Evolutionary conservation across 1,284 basidiomycete genomes (phyloP).

Genomic region (Microbotryum saponariae): DNA sequence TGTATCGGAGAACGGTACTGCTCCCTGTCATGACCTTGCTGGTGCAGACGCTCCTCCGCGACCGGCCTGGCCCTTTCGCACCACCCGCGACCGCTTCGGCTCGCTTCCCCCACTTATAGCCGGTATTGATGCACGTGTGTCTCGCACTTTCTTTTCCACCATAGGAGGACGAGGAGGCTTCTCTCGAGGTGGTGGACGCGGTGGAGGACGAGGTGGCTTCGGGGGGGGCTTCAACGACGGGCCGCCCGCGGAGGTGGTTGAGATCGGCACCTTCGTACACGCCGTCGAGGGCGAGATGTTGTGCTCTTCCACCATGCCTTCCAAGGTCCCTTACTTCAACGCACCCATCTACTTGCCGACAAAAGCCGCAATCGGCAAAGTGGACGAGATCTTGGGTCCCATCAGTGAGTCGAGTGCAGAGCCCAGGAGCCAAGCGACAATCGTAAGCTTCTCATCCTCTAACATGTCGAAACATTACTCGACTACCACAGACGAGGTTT

Average conservation of each 20-base stretch:
- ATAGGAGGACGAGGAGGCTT: conserved; percentile 27
- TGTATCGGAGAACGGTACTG: neutral
- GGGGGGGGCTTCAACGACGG: conserved; percentile 37
- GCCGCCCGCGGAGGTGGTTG: conserved; percentile 40
- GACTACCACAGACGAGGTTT: conserved; percentile 63
- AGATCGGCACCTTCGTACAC: conserved; percentile 66
- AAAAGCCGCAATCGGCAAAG: conserved; percentile 90
- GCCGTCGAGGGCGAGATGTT: conserved; percentile 98
- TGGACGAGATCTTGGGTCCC: conserved; percentile 93
- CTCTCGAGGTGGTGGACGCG: conserved; percentile 21
- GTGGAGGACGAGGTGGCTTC: conserved; percentile 35
- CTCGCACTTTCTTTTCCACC: neutral
- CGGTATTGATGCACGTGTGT: neutral
- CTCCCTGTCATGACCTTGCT: neutral
- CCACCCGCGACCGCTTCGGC: neutral
- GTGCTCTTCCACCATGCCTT: conserved; percentile 72
- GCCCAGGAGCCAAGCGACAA: neutral
- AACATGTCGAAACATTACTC: neutral
- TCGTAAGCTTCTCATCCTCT: neutral
- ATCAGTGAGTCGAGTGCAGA: conserved; percentile 51
- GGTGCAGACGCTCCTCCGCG: neutral
- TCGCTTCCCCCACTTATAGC: neutral
- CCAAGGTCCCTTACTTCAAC: conserved; percentile 97
- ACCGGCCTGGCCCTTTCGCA: neutral
- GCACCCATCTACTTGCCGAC: conserved; percentile 98